Evolutionary conservation across 441 rosid genomes (phyloP).

Genomic region (Cnidoscolus chayamansa): DNA sequence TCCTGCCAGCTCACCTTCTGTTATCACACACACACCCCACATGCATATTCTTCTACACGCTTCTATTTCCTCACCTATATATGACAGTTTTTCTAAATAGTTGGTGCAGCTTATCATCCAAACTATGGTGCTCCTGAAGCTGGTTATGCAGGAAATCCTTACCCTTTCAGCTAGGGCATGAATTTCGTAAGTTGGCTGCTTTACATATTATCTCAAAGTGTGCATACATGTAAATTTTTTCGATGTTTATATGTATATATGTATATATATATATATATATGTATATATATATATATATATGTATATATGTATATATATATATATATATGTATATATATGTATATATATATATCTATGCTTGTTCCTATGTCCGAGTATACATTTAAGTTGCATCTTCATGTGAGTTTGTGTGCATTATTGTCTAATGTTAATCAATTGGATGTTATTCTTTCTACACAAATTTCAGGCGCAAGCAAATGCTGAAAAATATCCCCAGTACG

Average conservation of each 20-base stretch:
- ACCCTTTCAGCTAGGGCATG: conserved; percentile 64
- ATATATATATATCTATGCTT: background rate
- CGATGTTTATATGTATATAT: background rate
- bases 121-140: conserved; percentile 66
- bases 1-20: too few relatives aligned
- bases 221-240: background rate
- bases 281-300: too few relatives aligned
- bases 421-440: background rate
- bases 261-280: too few relatives aligned
- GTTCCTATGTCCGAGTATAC: too few relatives aligned
- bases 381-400: background rate
- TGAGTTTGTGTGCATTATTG: background rate
- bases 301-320: too few relatives aligned
- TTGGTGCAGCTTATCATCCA: conserved; percentile 56
- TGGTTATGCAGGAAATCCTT: conserved; percentile 60
- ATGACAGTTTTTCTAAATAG: background rate
- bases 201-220: background rate
- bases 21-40: too few relatives aligned
- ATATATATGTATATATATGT: too few relatives aligned
- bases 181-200: conserved; percentile 60
- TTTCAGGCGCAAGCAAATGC: conserved; percentile 55
- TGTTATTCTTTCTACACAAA: conserved; percentile 5
- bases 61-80: background rate
- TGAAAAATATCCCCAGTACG: conserved; percentile 76
- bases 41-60: too few relatives aligned